phyloP scores from a whole-genome alignment of 1,284 basidiomycete genomes.

The Tilletia walkeri region DNA sequence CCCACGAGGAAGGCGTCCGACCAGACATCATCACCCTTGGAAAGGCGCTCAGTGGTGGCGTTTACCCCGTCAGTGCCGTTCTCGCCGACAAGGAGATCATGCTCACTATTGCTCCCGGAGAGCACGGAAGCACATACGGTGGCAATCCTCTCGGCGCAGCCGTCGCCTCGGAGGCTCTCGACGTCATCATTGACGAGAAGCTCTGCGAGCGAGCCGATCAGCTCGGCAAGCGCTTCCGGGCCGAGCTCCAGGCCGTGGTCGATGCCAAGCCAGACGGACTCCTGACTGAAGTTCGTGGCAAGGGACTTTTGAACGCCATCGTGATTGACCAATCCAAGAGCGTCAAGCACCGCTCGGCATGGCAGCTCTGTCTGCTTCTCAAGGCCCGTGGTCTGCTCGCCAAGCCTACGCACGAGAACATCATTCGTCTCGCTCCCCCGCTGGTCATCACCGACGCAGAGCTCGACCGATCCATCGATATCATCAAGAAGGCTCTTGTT shows the following conservation, averaged over 20 bases:
- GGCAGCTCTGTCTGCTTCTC: conserved; percentile 91
- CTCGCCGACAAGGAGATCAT: conserved; percentile 85
- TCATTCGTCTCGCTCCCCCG: conserved; percentile 94
- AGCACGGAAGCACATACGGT: conserved; percentile 81
- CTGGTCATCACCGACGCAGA: conserved; percentile 87
- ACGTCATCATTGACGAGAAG: conserved; percentile 82
- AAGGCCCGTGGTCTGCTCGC: conserved; percentile 86
- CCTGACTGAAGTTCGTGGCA: conserved; percentile 73
- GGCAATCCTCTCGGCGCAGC: conserved; percentile 94
- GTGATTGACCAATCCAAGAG: conserved; percentile 84
- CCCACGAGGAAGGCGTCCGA: conserved; percentile 77
- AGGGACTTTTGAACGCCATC: conserved; percentile 87
- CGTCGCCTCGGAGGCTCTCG: conserved; percentile 83
- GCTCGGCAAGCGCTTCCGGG: conserved; percentile 75
- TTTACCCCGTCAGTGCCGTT: conserved; percentile 94
- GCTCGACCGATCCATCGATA: conserved; percentile 69
- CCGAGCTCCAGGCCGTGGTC: conserved; percentile 45
- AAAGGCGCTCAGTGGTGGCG: conserved; percentile 92
- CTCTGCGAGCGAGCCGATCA: conserved; percentile 73
- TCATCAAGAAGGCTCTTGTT: conserved; percentile 73
- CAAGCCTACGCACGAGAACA: conserved; percentile 94
- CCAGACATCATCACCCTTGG: conserved; percentile 92
- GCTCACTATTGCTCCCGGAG: conserved; percentile 92
- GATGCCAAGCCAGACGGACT: conserved; percentile 58
- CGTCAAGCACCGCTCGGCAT: conserved; percentile 75